Conservation (phyloP, 2,329 filamentous ascomycete species). For the Cryphonectria nitschkei region DNA sequence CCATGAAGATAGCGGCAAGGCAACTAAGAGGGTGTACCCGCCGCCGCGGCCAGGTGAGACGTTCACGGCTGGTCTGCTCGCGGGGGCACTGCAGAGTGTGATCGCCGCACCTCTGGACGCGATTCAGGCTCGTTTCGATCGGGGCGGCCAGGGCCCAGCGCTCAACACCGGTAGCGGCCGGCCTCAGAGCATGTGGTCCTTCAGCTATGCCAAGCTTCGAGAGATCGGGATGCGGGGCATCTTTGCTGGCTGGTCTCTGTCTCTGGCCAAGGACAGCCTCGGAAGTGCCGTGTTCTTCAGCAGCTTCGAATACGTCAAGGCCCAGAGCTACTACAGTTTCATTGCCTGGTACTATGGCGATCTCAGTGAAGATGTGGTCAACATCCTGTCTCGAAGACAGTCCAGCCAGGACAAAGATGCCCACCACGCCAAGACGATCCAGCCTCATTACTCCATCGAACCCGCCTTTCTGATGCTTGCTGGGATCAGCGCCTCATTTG, state of each 20-base stretch:
- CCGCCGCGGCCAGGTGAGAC: conserved; percentile 66
- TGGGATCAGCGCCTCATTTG: conserved; percentile 68
- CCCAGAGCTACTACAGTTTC: conserved; percentile 73
- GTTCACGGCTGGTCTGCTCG: conserved; percentile 71
- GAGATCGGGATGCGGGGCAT: conserved; percentile 74
- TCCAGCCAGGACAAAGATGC: conserved; percentile 35
- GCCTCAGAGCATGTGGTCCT: conserved; percentile 72
- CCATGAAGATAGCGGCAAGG: conserved; percentile 64
- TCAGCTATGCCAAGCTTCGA: conserved; percentile 67
- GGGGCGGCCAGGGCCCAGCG: conserved; percentile 32
- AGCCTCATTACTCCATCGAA: conserved; percentile 76
- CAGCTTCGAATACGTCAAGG: conserved; percentile 76
- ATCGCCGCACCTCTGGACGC: conserved; percentile 77
- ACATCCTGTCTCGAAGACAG: conserved; percentile 52
- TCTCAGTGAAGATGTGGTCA: conserved; percentile 55
- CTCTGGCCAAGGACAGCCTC: conserved; percentile 69
- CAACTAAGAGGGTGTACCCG: conserved; percentile 68
- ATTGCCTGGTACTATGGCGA: conserved; percentile 72
- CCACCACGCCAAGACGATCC: conserved; percentile 55
- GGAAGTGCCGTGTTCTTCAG: conserved; percentile 75
- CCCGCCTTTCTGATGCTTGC: conserved; percentile 72
- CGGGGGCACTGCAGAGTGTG: conserved; percentile 70
- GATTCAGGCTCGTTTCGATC: conserved; percentile 72
- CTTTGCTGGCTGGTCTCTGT: conserved; percentile 74
- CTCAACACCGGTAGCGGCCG: conserved; percentile 43